phyloP scores from a whole-genome alignment of 169 alveolate species.

The Ichthyophthirius multifiliis region DNA sequence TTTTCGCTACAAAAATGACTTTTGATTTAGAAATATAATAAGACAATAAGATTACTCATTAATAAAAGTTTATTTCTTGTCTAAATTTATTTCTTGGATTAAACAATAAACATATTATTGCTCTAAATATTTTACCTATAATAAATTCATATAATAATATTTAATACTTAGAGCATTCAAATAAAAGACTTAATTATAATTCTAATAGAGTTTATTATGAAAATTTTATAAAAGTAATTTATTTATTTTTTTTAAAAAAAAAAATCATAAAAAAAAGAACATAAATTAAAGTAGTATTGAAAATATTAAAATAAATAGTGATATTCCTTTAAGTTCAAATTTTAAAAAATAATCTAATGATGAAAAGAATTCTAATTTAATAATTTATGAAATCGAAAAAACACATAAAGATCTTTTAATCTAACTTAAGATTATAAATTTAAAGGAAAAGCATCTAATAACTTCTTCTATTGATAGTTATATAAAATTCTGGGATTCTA shows the following conservation, averaged over 20 bases:
- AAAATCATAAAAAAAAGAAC: no score
- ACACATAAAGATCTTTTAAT: background rate
- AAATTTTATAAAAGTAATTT: background rate
- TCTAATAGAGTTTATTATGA: background rate
- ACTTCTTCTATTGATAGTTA: background rate
- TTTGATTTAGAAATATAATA: no score
- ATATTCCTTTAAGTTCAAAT: no score
- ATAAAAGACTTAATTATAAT: background rate
- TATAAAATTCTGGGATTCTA: background rate
- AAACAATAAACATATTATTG: background rate
- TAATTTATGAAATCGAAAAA: no score
- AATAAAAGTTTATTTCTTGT: no score
- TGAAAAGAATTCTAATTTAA: no score
- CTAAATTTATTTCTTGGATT: no score
- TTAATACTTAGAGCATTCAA: background rate
- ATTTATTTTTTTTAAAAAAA: background rate
- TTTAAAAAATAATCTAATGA: no score
- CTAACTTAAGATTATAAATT: background rate
- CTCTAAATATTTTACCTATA: background rate
- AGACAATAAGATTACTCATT: no score
- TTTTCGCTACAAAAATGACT: no score
- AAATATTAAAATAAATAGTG: no score
- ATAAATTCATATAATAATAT: background rate
- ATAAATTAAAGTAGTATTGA: no score
- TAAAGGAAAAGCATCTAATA: background rate